These are phyloP conservation scores for Calonectria honghensis DNA, from an alignment of 2,329 filamentous ascomycete genomes.

Conservation along the genomic window DNA sequence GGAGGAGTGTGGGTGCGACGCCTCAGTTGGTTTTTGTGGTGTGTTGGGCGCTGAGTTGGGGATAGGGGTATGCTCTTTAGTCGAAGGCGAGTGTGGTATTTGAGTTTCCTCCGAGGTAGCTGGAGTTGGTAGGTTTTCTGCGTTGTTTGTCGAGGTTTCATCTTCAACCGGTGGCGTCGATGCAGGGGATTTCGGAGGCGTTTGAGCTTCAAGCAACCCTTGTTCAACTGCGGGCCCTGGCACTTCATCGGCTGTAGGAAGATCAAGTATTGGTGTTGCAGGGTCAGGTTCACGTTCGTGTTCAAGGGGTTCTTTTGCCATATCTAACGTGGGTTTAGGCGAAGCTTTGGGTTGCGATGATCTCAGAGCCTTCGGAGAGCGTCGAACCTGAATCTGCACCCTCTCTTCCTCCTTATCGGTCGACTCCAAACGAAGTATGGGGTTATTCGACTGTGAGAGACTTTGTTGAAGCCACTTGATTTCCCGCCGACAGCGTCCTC, in stretches of 20 bases:
- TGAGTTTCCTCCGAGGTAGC: not conserved
- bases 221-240: not conserved
- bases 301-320: not conserved
- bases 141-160: not conserved
- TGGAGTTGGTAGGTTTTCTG: constrained; percentile 3
- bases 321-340: not conserved
- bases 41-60: constrained; percentile 36
- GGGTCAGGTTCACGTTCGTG: not conserved
- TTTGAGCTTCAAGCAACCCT: not conserved
- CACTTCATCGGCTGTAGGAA: not conserved
- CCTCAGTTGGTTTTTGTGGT: constrained; percentile 12
- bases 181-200: not conserved
- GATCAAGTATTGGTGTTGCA: too few relatives aligned
- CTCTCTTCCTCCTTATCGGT: not conserved
- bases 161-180: constrained; percentile 17
- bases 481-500: constrained; percentile 21
- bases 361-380: constrained; percentile 2
- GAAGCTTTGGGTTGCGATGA: not conserved
- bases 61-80: not conserved
- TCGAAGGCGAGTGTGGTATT: not conserved
- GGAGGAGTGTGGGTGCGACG: constrained; percentile 40
- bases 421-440: not conserved
- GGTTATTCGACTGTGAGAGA: constrained; percentile 22
- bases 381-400: not conserved
- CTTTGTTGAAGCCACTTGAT: constrained; percentile 47